Percentiles rank a stretch among this genome's conserved stretches.
Conservation (phyloP, 345 rosid genomes). For the Aquilaria yunnanensis region DNA sequence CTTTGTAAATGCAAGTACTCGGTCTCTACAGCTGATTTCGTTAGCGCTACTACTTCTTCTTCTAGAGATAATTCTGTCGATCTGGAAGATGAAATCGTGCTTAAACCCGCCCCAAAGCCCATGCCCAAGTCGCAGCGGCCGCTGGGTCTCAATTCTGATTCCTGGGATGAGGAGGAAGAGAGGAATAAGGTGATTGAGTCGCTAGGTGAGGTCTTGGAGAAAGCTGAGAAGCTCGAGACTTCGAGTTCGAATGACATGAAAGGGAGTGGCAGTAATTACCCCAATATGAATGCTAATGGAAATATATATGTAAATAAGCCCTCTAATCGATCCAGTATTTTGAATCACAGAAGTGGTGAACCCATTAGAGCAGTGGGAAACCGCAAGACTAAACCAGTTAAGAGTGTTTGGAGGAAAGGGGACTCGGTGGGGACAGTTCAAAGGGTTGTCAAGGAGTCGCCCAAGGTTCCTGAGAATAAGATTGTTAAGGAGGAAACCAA, state of each 20-base stretch:
- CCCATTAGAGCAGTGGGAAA: conserved; percentile 23
- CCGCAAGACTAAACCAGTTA: conserved; percentile 54
- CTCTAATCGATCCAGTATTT: conserved; percentile 18
- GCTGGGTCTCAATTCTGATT: conserved; percentile 26
- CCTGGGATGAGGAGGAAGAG: conserved; percentile 45
- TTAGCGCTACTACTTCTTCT: conserved; percentile 48
- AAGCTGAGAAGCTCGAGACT: conserved; percentile 77
- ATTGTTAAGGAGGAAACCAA: conserved; percentile 21
- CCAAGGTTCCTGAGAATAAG: conserved; percentile 28
- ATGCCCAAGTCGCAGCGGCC: conserved; percentile 45
- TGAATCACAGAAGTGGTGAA: conserved; percentile 25
- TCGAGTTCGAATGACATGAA: conserved; percentile 23
- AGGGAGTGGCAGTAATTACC: conserved; percentile 18
- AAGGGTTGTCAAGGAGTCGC: conserved; percentile 55
- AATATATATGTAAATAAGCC: conserved; percentile 25
- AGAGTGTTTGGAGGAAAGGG: conserved; percentile 97
- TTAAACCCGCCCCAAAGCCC: conserved; percentile 82
- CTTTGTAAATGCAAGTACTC: conserved; percentile 87
- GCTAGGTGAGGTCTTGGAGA: conserved; percentile 83
- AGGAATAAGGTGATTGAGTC: conserved; percentile 74
- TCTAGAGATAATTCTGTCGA: conserved; percentile 33
- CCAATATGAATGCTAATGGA: background rate
- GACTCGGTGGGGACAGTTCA: conserved; percentile 56
- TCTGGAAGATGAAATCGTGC: conserved; percentile 48
- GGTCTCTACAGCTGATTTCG: conserved; percentile 61